Evolutionary conservation across 768 basidiomycete genomes (phyloP).

Genomic region (Lanmaoa rubissima): DNA sequence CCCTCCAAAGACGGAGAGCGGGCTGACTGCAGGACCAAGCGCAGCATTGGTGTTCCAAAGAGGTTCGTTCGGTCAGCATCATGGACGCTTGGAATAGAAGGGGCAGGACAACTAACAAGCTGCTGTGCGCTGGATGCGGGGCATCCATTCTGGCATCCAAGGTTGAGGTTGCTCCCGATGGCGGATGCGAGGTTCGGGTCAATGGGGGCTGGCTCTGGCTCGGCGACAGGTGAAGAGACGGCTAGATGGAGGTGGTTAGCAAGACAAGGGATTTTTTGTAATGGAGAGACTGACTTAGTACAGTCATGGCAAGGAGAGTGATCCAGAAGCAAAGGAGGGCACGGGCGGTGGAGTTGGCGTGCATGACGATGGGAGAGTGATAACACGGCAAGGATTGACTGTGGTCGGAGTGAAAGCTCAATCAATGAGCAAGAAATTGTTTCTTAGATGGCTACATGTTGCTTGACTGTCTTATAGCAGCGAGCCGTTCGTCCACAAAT

Average conservation of each 20-base stretch:
- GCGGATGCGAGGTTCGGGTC: conserved; percentile 16
- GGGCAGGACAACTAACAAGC: conserved; percentile 12
- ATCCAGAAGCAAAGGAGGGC: conserved; percentile 20
- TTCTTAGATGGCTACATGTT: neutral
- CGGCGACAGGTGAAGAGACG: conserved; percentile 22
- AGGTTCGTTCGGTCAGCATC: neutral
- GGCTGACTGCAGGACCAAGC: conserved; percentile 15
- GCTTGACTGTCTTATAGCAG: conserved; percentile 4
- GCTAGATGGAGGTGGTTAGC: conserved; percentile 8
- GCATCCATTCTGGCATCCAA: conserved; percentile 27
- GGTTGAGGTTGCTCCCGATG: conserved; percentile 25
- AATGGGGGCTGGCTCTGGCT: conserved; percentile 26
- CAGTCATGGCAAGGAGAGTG: conserved; percentile 19
- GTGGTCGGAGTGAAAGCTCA: neutral
- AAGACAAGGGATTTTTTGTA: rapidly evolving
- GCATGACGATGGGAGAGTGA: conserved; percentile 6
- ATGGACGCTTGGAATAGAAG: neutral
- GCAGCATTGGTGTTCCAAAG: conserved; percentile 23
- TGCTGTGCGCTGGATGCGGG: conserved; percentile 18
- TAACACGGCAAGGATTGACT: neutral
- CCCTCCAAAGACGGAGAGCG: conserved; percentile 22
- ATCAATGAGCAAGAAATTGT: conserved; percentile 9
- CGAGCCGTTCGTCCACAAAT: neutral
- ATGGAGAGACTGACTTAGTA: conserved; percentile 16
- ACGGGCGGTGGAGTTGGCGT: conserved; percentile 10